Evolutionary conservation across 2,329 filamentous ascomycete species (phyloP), one percentile per base, ranked within the genome.

Genomic region (Hypocrella siamensis): DNA sequence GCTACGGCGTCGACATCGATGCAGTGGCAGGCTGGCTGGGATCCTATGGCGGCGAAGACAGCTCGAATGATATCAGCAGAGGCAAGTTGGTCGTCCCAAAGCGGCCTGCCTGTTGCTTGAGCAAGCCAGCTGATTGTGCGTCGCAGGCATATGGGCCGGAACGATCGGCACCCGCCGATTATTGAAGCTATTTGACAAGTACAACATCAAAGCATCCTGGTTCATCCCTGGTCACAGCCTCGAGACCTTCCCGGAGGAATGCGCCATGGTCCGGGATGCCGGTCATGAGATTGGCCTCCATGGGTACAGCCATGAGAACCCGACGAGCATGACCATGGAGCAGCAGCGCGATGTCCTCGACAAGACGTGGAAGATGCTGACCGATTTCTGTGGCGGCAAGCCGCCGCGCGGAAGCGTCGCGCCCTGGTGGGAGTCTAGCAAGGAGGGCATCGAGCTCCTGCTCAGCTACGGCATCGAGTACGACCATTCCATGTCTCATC

Each of bases 21-120:
- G 78, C 77, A n/a, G 75, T 83, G 2, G 70, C 77, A 2, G 77
- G 79, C 7, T 84, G 79, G 79, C 59, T 84, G 1, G 79, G 79
- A 1, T 79, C 71, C 0, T 84, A 85, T 43, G 75, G 75, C 12
- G 77, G 79, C 24, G 68, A 83, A 49, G 78, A 84, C 46, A 76
- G 68, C 6, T 72, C 69, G 2, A 79, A 66, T 44, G 79, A 84
- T 42, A 82, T 84, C 39, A 77, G 70, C 46, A 63, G 78, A 61
- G 76, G 75, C 70, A 43, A 38, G 36, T 19, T 2, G 5, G 8
- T 7, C 40, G 25, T 14, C n/a, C 11, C 9, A 7, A 26, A 10
- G 7, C 6, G 9, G 25, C n/a, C 12, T 22, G 25, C n/a, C 9
- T 14, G 25, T n/a, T 10, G 15, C 11, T n/a, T n/a, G n/a, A 26